phyloP scores from a whole-genome alignment of 192 early-diverging fungal genomes.

The Umbelopsis ramanniana region DNA sequence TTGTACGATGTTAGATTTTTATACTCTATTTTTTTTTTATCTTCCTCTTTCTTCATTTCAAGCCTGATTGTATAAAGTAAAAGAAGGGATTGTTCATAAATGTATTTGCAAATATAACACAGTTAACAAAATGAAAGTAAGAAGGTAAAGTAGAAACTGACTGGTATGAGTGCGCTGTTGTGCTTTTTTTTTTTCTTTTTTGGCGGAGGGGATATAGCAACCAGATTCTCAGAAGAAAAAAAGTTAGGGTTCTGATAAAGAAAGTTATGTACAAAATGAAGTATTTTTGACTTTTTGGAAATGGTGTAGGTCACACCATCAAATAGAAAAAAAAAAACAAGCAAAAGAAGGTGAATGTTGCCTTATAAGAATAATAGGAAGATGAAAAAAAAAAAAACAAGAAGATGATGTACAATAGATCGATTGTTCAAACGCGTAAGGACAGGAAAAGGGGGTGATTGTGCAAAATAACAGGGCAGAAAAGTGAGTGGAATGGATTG shows the following conservation, averaged over 20 bases:
- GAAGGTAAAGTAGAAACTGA: too few species aligned
- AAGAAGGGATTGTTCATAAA: neutral
- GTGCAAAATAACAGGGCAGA: neutral
- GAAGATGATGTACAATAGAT: neutral
- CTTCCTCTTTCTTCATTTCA: neutral
- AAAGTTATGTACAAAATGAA: neutral
- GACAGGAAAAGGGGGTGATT: neutral
- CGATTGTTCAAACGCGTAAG: neutral
- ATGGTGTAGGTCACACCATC: neutral
- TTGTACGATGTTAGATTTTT: conserved; percentile 2
- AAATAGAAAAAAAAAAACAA: neutral
- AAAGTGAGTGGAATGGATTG: conserved; percentile 8
- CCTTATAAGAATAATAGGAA: neutral
- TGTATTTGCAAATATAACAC: too few species aligned
- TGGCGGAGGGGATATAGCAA: neutral
- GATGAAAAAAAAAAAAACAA: neutral
- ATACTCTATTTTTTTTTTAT: neutral
- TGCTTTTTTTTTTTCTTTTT: neutral
- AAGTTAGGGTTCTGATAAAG: neutral
- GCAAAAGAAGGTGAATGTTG: neutral
- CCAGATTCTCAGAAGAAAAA: neutral
- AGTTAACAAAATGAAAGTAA: too few species aligned
- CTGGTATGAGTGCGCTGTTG: too few species aligned
- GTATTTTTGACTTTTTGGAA: neutral
- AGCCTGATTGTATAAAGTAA: neutral